Conservation (phyloP, 2,329 filamentous ascomycete genomes). For the Torrubiella hemipterigena region DNA sequence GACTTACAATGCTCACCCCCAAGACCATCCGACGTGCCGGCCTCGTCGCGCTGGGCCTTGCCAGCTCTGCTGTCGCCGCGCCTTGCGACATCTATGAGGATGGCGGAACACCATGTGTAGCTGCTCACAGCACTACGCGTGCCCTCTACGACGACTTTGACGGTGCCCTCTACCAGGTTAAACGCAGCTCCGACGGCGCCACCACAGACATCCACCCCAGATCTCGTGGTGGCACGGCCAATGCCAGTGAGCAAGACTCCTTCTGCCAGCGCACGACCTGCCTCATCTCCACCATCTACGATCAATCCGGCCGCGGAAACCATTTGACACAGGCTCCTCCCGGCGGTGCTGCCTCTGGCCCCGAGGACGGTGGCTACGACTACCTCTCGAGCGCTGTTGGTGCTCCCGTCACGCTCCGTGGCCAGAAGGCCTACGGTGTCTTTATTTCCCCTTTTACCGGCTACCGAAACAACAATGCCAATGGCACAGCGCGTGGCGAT, state of each 20-base stretch:
- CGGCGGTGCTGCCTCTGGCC: constrained; percentile 43
- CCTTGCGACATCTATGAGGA: constrained; percentile 49
- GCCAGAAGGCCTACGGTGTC: constrained; percentile 51
- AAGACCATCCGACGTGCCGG: too few species aligned
- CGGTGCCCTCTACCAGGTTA: constrained; percentile 45
- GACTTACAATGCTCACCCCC: too few species aligned
- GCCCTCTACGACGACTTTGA: constrained; percentile 42
- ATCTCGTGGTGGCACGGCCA: constrained; percentile 48
- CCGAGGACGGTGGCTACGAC: constrained; percentile 44
- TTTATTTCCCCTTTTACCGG: constrained; percentile 49
- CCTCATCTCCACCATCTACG: constrained; percentile 52
- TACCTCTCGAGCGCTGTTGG: constrained; percentile 46
- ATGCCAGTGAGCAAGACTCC: constrained; percentile 45
- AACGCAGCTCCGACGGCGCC: constrained; percentile 33
- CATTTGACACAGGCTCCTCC: constrained; percentile 48
- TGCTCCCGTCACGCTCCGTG: constrained; percentile 48
- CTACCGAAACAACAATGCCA: constrained; percentile 46
- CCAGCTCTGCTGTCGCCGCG: constrained; percentile 33
- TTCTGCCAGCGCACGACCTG: constrained; percentile 52
- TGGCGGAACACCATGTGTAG: constrained; percentile 46
- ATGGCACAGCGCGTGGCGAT: constrained; percentile 42
- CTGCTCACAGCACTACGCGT: constrained; percentile 50
- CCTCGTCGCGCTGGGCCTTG: constrained; percentile 20
- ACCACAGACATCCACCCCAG: constrained; percentile 37
- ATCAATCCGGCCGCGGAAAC: constrained; percentile 50